Percentiles rank a stretch among this genome's conserved stretches.
Conservation (phyloP, 2,329 filamentous ascomycete species). For the Xylaria arbuscula region DNA sequence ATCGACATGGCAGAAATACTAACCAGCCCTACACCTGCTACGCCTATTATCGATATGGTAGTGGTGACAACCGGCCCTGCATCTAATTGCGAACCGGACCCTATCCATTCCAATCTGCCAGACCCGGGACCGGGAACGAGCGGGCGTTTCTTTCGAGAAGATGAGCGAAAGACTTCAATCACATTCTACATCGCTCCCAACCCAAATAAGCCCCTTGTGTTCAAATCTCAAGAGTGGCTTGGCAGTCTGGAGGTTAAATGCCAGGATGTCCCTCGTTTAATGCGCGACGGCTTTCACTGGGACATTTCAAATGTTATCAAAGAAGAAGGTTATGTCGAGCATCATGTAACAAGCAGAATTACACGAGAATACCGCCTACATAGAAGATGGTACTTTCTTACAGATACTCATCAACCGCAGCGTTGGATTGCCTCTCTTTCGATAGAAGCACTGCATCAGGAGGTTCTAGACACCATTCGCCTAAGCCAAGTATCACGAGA, state of each 20-base stretch:
- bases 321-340: constrained; percentile 9
- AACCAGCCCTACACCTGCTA: too few relatives aligned
- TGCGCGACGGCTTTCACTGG: constrained; percentile 25
- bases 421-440: constrained; percentile 3
- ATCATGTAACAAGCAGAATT: too few relatives aligned
- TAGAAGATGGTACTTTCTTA: constrained; percentile 7
- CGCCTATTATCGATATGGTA: too few relatives aligned
- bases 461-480: background rate
- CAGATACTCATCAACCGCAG: constrained; percentile 6
- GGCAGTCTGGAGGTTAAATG: constrained; percentile 9
- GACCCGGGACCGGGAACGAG: constrained; percentile 11
- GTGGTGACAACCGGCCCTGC: too few relatives aligned
- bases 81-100: background rate
- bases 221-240: background rate
- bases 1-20: too few relatives aligned
- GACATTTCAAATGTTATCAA: background rate
- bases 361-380: too few relatives aligned
- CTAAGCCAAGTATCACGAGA: background rate
- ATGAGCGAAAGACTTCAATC: background rate
- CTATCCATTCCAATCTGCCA: background rate
- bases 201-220: background rate
- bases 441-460: background rate
- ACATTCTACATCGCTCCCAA: background rate
- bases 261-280: constrained; percentile 8
- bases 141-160: constrained; percentile 1